Evolutionary conservation across 2,329 filamentous ascomycete species (phyloP).

Genomic region (Pseudogymnoascus sp.): DNA sequence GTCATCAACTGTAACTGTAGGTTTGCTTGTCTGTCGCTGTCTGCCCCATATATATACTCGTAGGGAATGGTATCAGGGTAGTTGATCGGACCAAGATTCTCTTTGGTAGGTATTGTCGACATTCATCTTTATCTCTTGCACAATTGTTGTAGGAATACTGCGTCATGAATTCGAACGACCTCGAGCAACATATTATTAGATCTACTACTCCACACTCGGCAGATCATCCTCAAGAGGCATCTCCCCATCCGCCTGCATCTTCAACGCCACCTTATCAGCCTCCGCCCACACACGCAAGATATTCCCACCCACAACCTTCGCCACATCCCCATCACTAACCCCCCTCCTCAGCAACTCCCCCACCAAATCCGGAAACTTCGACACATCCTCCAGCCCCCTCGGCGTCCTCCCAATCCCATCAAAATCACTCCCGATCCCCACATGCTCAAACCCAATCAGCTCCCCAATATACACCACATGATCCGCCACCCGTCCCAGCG

Average conservation of each 20-base stretch:
- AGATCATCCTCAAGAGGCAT: constrained; percentile 44
- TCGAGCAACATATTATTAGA: neutral
- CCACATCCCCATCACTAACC: constrained; percentile 65
- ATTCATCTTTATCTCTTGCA: too few relatives aligned
- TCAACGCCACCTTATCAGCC: constrained; percentile 63
- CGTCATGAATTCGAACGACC: neutral
- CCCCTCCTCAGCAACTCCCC: constrained; percentile 66
- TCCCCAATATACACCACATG: constrained; percentile 80
- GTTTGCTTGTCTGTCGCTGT: too few relatives aligned
- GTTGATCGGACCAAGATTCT: too few relatives aligned
- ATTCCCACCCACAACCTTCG: constrained; percentile 73
- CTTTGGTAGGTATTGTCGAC: too few relatives aligned
- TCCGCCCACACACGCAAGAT: constrained; percentile 76
- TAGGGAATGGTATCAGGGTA: too few relatives aligned
- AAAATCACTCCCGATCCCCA: constrained; percentile 85
- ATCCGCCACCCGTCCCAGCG: constrained; percentile 67
- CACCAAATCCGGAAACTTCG: constrained; percentile 72
- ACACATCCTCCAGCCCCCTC: constrained; percentile 73
- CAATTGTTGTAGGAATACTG: too few relatives aligned
- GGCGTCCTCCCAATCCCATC: constrained; percentile 67
- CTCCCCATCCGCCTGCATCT: constrained; percentile 53
- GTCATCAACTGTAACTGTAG: too few relatives aligned
- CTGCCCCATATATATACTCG: too few relatives aligned
- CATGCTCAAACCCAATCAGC: constrained; percentile 77
- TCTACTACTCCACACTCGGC: constrained; percentile 10